phyloP scores from a whole-genome alignment of 495 filamentous ascomycete species.

The Talaromyces adpressus region DNA sequence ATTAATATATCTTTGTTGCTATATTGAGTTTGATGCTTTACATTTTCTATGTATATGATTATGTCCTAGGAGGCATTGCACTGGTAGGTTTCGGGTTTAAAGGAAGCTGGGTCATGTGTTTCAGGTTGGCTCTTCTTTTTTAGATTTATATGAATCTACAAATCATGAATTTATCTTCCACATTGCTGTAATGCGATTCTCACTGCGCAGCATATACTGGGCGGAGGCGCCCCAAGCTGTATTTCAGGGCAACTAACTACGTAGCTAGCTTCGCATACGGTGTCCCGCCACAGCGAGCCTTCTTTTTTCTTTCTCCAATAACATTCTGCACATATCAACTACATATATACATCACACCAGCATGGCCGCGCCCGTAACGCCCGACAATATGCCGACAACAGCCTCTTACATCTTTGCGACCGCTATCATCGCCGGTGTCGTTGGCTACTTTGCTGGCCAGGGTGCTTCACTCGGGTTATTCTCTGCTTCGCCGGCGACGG shows the following conservation, averaged over 20 bases:
- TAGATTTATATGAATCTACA: background rate
- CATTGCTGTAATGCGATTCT: background rate
- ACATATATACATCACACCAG: conserved; percentile 5
- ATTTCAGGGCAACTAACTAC: background rate
- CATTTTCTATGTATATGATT: background rate
- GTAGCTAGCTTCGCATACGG: background rate
- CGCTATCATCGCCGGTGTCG: conserved; percentile 54
- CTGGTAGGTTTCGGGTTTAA: background rate
- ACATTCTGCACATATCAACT: background rate
- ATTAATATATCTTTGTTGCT: conserved; percentile 8
- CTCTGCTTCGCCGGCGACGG: conserved; percentile 8
- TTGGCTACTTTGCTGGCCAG: conserved; percentile 59
- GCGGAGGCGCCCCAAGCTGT: too few relatives aligned
- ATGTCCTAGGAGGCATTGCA: background rate
- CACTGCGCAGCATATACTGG: too few relatives aligned
- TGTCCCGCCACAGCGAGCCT: background rate
- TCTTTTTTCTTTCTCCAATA: conserved; percentile 5
- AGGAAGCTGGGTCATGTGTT: background rate
- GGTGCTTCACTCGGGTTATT: conserved; percentile 42
- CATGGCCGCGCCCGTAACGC: conserved; percentile 31
- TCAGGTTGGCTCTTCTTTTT: background rate
- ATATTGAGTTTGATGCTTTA: background rate
- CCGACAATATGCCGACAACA: conserved; percentile 37
- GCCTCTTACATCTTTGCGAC: conserved; percentile 53
- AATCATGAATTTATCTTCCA: background rate